phyloP scores from a whole-genome alignment of 352 stramenopile species.

The Achlya hypogyna region DNA sequence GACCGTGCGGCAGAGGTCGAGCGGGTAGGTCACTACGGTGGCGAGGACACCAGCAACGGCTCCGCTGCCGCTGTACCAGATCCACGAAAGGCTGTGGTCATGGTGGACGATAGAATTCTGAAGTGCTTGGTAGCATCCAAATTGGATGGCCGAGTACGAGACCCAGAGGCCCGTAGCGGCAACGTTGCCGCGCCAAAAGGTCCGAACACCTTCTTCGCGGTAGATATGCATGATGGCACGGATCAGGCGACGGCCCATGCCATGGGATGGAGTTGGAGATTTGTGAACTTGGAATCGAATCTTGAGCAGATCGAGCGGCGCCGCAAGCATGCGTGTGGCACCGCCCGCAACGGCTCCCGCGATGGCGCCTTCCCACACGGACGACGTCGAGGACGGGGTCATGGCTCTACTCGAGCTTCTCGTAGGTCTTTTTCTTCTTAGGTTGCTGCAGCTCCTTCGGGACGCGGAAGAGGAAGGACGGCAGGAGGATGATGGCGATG shows the following conservation, averaged over 20 bases:
- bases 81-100: background rate
- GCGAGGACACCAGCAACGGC: slow-evolving; percentile 79
- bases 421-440: slow-evolving; percentile 21
- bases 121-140: slow-evolving; percentile 53
- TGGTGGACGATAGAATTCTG: slow-evolving; percentile 29
- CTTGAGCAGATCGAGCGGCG: slow-evolving; percentile 73
- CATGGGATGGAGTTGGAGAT: slow-evolving; percentile 38
- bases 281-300: slow-evolving; percentile 78
- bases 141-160: slow-evolving; percentile 74
- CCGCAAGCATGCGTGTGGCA: slow-evolving; percentile 51
- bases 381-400: slow-evolving; percentile 12
- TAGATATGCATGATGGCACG: slow-evolving; percentile 63
- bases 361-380: slow-evolving; percentile 39
- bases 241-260: slow-evolving; percentile 29
- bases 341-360: slow-evolving; percentile 58
- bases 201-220: slow-evolving; percentile 63
- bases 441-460: background rate
- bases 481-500: slow-evolving; percentile 57
- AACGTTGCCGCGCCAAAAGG: slow-evolving; percentile 79
- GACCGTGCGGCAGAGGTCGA: slow-evolving; percentile 91
- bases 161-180: slow-evolving; percentile 69
- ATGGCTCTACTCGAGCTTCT: slow-evolving; percentile 18
- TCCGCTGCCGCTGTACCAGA: slow-evolving; percentile 59
- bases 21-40: slow-evolving; percentile 88
- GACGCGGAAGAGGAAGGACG: slow-evolving; percentile 46